Conservation (phyloP, 345 rosid genomes). For the Dovyalis caffra region DNA sequence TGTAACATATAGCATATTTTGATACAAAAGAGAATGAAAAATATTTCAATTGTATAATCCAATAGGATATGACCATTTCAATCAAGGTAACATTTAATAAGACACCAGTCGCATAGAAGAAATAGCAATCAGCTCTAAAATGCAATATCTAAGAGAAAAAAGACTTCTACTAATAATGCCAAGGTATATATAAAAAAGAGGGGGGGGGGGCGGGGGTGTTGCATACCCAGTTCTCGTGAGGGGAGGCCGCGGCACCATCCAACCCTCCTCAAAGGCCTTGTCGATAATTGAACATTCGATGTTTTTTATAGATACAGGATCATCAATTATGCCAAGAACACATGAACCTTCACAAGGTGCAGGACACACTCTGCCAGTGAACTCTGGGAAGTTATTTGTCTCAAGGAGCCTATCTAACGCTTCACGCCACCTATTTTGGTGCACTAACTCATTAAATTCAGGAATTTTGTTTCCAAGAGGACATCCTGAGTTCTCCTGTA, state of each 20-base stretch:
- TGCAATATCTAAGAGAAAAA: not conserved
- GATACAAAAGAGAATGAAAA: not conserved
- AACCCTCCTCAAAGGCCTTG: conserved; percentile 95
- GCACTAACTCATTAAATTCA: conserved; percentile 94
- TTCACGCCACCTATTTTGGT: conserved; percentile 98
- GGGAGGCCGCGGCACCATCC: conserved; percentile 98
- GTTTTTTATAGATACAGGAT: conserved; percentile 93
- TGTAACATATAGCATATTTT: not conserved
- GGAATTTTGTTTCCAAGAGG: conserved; percentile 99
- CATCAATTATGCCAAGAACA: conserved; percentile 98
- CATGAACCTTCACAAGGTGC: conserved; percentile 99
- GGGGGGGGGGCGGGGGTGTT: no score
- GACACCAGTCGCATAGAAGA: not conserved
- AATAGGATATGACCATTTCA: not conserved
- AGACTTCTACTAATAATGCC: not conserved
- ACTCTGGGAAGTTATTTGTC: conserved; percentile 98
- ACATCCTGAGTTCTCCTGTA: conserved; percentile 95
- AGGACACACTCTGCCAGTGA: conserved; percentile 99
- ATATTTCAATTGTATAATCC: not conserved
- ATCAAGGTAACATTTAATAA: not conserved
- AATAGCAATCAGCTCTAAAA: not conserved
- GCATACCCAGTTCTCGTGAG: conserved; percentile 82
- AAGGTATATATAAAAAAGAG: not conserved
- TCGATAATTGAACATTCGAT: conserved; percentile 93
- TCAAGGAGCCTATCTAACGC: conserved; percentile 94